Evolutionary conservation across 2,329 filamentous ascomycete species (phyloP).

Genomic region (Aphanoascus verrucosus): DNA sequence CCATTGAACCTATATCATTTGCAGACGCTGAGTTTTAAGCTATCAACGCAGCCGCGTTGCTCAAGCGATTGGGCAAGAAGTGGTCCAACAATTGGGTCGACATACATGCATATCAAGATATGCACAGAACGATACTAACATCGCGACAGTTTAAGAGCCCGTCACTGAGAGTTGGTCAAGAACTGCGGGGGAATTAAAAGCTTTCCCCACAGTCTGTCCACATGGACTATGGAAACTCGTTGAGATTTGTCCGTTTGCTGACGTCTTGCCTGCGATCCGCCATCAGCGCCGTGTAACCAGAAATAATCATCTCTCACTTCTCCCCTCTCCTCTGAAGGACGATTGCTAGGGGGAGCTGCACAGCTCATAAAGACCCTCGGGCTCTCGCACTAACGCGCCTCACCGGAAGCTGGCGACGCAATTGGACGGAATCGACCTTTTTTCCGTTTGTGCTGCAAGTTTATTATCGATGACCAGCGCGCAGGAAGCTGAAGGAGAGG

Average conservation of each 20-base stretch:
- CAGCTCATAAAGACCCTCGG: neutral
- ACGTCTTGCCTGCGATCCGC: neutral
- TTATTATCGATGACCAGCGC: neutral
- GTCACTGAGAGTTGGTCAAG: neutral
- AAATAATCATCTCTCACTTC: neutral
- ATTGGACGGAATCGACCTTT: neutral
- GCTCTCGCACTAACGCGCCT: neutral
- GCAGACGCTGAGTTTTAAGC: neutral
- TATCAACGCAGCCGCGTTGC: neutral
- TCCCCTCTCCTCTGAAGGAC: neutral
- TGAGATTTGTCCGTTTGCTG: too few species aligned
- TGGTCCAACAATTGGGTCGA: constrained; percentile 7
- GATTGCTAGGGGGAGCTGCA: neutral
- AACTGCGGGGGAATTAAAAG: neutral
- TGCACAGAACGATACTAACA: neutral
- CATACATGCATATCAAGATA: neutral
- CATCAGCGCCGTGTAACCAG: neutral
- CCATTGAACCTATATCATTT: neutral
- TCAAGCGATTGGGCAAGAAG: neutral
- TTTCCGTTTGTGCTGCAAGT: neutral
- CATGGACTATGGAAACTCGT: neutral
- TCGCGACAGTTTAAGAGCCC: neutral
- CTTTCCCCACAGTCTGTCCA: constrained; percentile 5
- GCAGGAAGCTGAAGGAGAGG: neutral
- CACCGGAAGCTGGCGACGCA: neutral